Evolutionary conservation across 768 basidiomycete species (phyloP).

Genomic region (Rhodotorula taiwanensis): DNA sequence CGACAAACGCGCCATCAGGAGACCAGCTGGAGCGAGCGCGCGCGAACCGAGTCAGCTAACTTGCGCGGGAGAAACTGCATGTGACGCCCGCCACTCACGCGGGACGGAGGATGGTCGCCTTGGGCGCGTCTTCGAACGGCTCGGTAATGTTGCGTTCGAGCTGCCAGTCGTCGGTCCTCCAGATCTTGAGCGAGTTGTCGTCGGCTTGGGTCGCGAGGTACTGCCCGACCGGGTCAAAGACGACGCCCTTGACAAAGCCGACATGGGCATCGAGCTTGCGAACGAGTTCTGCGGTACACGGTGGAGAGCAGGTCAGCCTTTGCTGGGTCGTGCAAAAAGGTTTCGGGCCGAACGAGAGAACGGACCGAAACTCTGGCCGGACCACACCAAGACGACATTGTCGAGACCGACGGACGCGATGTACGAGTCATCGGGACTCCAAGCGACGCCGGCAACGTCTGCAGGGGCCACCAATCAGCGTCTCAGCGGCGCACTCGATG

Average conservation of each 20-base stretch:
- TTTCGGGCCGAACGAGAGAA: constrained; percentile 16
- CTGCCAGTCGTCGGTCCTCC: constrained; percentile 88
- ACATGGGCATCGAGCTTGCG: constrained; percentile 79
- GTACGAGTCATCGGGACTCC: constrained; percentile 86
- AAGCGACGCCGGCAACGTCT: constrained; percentile 94
- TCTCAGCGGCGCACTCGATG: too few species aligned
- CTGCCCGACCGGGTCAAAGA: constrained; percentile 97
- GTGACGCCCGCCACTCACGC: too few species aligned
- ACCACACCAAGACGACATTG: constrained; percentile 86
- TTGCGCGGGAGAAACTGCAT: too few species aligned
- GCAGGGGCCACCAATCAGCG: neutral
- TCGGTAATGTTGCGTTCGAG: constrained; percentile 76
- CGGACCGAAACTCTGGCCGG: constrained; percentile 79
- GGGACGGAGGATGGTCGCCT: constrained; percentile 61
- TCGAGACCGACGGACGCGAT: constrained; percentile 91
- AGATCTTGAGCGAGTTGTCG: constrained; percentile 92
- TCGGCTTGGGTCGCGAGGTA: constrained; percentile 97
- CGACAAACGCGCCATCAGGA: constrained; percentile 96
- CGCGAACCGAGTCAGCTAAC: too few species aligned
- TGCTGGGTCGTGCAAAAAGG: neutral
- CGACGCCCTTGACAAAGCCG: constrained; percentile 97
- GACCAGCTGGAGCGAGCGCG: constrained; percentile 95
- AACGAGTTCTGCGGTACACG: constrained; percentile 62
- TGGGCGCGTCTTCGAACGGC: constrained; percentile 88
- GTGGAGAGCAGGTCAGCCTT: neutral